phyloP scores from a whole-genome alignment of 352 stramenopile species.

The Elongisporangium prolatum region DNA sequence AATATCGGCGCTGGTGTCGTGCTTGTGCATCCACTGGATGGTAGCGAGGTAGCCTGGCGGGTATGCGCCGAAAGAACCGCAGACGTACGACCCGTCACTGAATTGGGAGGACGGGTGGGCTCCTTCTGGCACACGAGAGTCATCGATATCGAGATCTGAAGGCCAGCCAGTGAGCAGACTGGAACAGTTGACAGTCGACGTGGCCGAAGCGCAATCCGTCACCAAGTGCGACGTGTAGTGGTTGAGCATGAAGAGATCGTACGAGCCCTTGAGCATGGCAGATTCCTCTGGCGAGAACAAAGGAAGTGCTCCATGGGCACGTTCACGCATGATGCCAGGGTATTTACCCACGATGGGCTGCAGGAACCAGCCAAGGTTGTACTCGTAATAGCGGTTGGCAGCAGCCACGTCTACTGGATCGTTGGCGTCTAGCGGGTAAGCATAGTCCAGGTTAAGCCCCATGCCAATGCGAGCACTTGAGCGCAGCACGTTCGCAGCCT shows the following conservation, averaged over 20 bases:
- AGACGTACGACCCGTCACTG: conserved; percentile 22
- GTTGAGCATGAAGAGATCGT: conserved; percentile 95
- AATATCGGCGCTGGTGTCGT: conserved; percentile 38
- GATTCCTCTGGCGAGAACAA: conserved; percentile 79
- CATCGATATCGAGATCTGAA: conserved; percentile 45
- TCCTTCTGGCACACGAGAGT: conserved; percentile 40
- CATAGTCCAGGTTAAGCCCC: conserved; percentile 82
- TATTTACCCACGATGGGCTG: conserved; percentile 93
- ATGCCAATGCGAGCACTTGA: conserved; percentile 87
- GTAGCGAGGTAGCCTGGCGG: conserved; percentile 46
- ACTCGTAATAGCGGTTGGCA: conserved; percentile 84
- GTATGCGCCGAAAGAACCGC: conserved; percentile 38
- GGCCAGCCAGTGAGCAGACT: conserved; percentile 32
- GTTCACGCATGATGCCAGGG: conserved; percentile 85
- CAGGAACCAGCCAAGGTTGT: conserved; percentile 90
- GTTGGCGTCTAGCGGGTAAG: conserved; percentile 66
- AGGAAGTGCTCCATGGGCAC: conserved; percentile 73
- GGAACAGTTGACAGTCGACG: conserved; percentile 26
- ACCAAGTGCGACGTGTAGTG: conserved; percentile 79
- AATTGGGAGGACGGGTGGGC: conserved; percentile 42
- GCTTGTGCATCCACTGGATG: conserved; percentile 64
- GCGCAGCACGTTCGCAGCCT: conserved; percentile 23
- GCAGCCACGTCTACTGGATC: conserved; percentile 45
- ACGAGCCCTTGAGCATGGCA: conserved; percentile 72
- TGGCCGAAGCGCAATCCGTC: conserved; percentile 32